Evolutionary conservation across 257 asterid genomes (phyloP), one percentile per base, ranked within the genome.

Genomic region (Eucommia ulmoides): DNA sequence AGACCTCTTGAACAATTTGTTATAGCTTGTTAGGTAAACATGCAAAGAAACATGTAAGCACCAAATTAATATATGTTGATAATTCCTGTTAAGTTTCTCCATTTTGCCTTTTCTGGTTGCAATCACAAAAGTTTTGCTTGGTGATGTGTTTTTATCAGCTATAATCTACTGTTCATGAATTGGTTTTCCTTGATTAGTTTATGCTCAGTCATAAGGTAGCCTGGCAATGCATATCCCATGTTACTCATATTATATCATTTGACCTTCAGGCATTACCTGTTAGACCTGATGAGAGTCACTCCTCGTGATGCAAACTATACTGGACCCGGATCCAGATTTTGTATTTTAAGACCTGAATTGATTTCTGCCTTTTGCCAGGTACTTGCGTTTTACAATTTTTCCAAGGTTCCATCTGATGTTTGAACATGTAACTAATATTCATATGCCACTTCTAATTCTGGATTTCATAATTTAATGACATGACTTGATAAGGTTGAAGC

Each of bases 241-340:
- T n/a, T n/a, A n/a, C n/a, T n/a, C n/a, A n/a, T n/a, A n/a, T n/a
- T n/a, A n/a, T n/a, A n/a, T n/a, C n/a, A n/a, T n/a, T n/a, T n/a
- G n/a, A n/a, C n/a, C n/a, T 29, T 52, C 79, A 88, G 97, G 79
- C 92, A 81, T 62, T 88, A 88, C 72, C 92, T 88, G 41, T 71
- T 88, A 86, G 95, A 88, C 61, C 66, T 88, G 80, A 81, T 84
- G 97, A 84, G 97, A 69, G 88, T 75, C 75, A 88, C 97, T 66
- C 97, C 97, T 55, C 95, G 97, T 57, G 97, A 88, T 75, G 95
- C 93, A 64, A 88, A 88, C 63, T 79, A 69, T 63, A 77, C 53
- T 12, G 93, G 86, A 50, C 56, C 84, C 38, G 92, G 82, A 65
- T 81, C 95, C 54, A 79, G 86, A 72, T 88, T 81, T 76, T 81